These are phyloP conservation scores for Tuber borchii DNA, from an alignment of 495 filamentous ascomycete genomes.

Conservation along the genomic window DNA sequence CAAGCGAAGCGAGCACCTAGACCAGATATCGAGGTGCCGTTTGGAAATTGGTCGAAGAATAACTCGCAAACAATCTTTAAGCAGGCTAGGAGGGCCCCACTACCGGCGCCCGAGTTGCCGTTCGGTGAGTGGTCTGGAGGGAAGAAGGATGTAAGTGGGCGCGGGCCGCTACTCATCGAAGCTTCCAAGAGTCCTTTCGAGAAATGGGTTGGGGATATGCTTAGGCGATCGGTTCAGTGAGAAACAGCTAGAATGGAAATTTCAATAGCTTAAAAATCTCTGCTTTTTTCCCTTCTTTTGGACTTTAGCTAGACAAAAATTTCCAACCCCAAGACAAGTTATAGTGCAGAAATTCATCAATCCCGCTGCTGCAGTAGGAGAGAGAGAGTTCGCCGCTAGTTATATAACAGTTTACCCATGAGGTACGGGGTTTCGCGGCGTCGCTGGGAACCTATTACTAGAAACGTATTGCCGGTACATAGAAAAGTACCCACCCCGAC, in stretches of 20 bases:
- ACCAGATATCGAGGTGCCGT: neutral
- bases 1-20: neutral
- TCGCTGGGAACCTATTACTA: no score
- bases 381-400: no score
- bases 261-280: neutral
- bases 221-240: neutral
- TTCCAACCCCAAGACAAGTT: neutral
- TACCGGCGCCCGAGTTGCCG: neutral
- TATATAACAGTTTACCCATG: no score
- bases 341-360: no score
- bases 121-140: neutral
- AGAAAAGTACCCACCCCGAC: no score
- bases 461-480: no score
- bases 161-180: neutral
- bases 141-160: neutral
- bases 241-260: neutral
- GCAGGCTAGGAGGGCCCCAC: neutral
- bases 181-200: neutral
- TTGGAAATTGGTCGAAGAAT: neutral
- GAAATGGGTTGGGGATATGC: slow-evolving; percentile 1
- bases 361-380: no score
- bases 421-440: no score
- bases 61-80: neutral
- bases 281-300: neutral
- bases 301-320: no score